These are phyloP conservation scores for Tulasnella sp. DNA, from an alignment of 768 basidiomycete species.

Conservation along the genomic window DNA sequence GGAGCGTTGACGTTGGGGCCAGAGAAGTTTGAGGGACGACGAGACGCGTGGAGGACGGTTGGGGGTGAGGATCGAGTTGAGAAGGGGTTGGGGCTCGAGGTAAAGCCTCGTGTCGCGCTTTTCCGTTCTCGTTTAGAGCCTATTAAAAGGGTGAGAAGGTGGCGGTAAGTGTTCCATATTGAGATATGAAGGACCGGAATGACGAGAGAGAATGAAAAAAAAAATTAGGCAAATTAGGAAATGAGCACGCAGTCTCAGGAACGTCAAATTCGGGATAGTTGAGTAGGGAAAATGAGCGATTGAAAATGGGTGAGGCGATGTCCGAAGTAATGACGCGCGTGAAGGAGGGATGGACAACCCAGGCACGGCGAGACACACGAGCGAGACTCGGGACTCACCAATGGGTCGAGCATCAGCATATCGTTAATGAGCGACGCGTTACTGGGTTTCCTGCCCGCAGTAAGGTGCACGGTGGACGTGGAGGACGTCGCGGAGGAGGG, in stretches of 20 bases:
- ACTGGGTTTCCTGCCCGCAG: constrained; percentile 1
- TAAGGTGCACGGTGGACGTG: constrained; percentile 5
- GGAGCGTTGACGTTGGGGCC: not conserved
- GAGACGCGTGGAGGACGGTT: not conserved
- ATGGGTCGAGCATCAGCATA: not conserved
- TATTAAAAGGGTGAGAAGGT: not conserved
- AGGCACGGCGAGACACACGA: not conserved
- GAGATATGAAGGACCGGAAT: not conserved
- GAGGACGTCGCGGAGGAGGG: not conserved
- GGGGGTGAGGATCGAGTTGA: constrained; percentile 6
- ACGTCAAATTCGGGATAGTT: not conserved
- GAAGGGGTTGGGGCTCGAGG: constrained; percentile 8
- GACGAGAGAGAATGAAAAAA: not conserved
- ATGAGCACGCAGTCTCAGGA: too few relatives aligned
- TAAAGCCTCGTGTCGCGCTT: constrained; percentile 18
- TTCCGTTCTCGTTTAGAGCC: constrained; percentile 9
- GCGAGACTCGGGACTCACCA: not conserved
- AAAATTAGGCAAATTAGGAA: not conserved
- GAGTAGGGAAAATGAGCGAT: not conserved
- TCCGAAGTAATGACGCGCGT: constrained; percentile 18
- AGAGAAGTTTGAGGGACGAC: not conserved
- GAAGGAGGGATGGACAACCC: not conserved
- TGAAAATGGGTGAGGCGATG: not conserved
- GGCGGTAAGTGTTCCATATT: not conserved
- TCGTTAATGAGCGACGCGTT: not conserved